phyloP scores from a whole-genome alignment of 306 rosid genomes.

The Lablab purpureus region DNA sequence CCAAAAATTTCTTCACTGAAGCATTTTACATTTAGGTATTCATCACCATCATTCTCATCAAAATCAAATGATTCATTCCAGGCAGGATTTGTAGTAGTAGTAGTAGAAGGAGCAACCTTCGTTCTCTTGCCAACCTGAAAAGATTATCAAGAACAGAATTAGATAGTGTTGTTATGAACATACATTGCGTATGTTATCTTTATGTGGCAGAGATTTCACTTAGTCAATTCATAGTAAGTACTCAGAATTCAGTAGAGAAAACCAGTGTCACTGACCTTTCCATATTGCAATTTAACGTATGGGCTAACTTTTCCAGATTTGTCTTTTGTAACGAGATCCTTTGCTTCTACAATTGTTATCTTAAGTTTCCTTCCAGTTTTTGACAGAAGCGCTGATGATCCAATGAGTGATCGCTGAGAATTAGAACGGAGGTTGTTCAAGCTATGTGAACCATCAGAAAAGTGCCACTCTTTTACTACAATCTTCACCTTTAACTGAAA shows the following conservation, averaged over 20 bases:
- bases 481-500: conserved; percentile 75
- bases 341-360: conserved; percentile 74
- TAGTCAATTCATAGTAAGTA: not conserved
- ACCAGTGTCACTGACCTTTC: conserved; percentile 64
- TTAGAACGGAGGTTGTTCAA: conserved; percentile 48
- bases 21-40: conserved; percentile 81
- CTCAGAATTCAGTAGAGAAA: conserved; percentile 20
- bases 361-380: conserved; percentile 79
- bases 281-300: conserved; percentile 77
- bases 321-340: conserved; percentile 64
- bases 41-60: conserved; percentile 83
- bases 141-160: conserved; percentile 26
- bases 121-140: conserved; percentile 73
- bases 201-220: conserved; percentile 17
- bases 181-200: not conserved
- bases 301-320: conserved; percentile 62
- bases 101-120: conserved; percentile 51
- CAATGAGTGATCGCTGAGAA: conserved; percentile 56
- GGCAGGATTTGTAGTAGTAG: conserved; percentile 60
- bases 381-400: conserved; percentile 60
- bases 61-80: conserved; percentile 87
- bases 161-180: conserved; percentile 25
- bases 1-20: conserved; percentile 75
- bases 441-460: conserved; percentile 80
- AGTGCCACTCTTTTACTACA: conserved; percentile 83